phyloP scores from a whole-genome alignment of 139 green algal genomes.

The Micractinium conductrix region DNA sequence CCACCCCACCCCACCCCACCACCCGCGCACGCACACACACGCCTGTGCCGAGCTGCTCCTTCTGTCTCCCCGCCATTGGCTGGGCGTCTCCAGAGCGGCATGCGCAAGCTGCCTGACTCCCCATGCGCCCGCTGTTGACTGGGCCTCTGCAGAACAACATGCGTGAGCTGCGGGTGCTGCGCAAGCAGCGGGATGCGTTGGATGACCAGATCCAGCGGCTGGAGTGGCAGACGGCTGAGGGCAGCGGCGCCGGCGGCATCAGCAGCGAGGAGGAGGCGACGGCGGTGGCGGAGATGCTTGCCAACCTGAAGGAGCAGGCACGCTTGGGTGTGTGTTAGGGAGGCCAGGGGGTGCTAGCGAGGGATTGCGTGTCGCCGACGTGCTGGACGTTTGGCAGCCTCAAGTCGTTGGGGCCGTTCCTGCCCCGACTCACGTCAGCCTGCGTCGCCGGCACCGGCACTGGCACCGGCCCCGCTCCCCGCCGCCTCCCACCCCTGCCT shows the following conservation, averaged over 20 bases:
- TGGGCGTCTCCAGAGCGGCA: too few species aligned
- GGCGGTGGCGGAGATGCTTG: slow-evolving; percentile 18
- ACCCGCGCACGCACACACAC: too few species aligned
- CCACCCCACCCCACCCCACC: too few species aligned
- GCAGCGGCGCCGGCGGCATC: too few species aligned
- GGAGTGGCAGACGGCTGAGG: slow-evolving; percentile 76
- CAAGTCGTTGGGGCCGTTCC: neutral
- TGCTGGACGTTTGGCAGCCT: too few species aligned
- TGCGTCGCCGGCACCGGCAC: neutral
- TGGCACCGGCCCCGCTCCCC: neutral
- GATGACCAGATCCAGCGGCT: slow-evolving; percentile 88
- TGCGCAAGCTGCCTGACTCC: too few species aligned
- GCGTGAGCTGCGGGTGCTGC: slow-evolving; percentile 73
- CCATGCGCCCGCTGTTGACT: too few species aligned
- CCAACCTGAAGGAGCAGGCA: slow-evolving; percentile 45
- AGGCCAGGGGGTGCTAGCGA: too few species aligned
- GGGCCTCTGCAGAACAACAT: slow-evolving; percentile 13
- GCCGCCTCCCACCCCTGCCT: neutral
- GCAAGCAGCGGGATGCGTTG: slow-evolving; percentile 72
- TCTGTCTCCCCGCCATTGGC: too few species aligned
- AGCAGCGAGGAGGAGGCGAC: slow-evolving; percentile 13
- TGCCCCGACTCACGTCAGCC: too few species aligned
- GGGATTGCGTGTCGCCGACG: too few species aligned
- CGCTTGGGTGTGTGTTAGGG: neutral
- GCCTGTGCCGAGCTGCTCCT: too few species aligned